Base-by-base conservation (phyloP, 2,329 filamentous ascomycete species). In the Thielaviopsis cerberus region DNA sequence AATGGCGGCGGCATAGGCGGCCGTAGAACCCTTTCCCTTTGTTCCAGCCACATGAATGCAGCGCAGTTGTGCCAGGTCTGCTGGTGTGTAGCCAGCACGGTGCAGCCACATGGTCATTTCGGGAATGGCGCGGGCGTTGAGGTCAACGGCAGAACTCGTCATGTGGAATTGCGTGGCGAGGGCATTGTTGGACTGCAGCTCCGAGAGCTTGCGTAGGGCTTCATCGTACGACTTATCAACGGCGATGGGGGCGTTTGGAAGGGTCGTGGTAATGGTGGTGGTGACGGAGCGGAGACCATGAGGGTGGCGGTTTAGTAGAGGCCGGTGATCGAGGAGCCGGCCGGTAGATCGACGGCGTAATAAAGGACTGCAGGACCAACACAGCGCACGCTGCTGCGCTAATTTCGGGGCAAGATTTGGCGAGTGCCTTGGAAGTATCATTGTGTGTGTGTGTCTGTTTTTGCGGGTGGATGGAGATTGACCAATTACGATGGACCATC, bases 1-100 rank as follows among this genome's bases (percentile, higher is more conserved):
- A 62, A 94, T 86, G 1, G 83, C 83, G 15, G 88, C 88, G 22
- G 88, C 79, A 68, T 90, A 91, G 10, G 90, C 85, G 63, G 86
- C 88, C 0, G 88, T 89, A 1, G 87, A 92, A 48, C 90, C 90
- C 69, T 96, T 97, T 61, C 91, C 91, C 69, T 96, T 97, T 4
- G 90, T 96, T 13, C 91, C 91, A 1, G 91, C 87, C 52, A 97
- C 82, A 67, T 97, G 91, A 61, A 97, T 81, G 63, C 76, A 76
- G 17, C 69, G 70, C 55, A 78, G 69, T 3, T 65, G 63, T 13
- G 69, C 64, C 25, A 79, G 71, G 62, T 74, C 72, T 0, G 64
- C 57, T 1, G 69, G 68, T 70, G 83, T 72, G 70, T 94, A 87
- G 54, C 88, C 88, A 57, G 87, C 82, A 61, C 84, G 84, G 52